These are phyloP conservation scores for Yarrowia divulgata DNA, from an alignment of 805 yeast genomes.

Conservation along the genomic window DNA sequence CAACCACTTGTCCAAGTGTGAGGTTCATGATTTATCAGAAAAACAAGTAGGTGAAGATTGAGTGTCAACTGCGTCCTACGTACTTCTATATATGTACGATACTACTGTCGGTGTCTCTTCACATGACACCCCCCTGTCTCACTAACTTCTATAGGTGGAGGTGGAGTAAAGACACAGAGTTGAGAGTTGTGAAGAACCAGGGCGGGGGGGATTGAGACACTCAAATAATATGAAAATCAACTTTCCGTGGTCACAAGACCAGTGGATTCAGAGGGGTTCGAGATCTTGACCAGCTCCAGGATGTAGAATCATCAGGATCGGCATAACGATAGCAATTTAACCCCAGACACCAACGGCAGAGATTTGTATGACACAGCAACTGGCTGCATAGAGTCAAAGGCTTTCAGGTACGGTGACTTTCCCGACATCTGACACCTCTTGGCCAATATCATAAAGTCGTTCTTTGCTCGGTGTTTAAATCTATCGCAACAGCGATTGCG, in stretches of 20 bases:
- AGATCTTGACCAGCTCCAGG: neutral
- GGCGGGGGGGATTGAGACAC: neutral
- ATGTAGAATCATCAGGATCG: neutral
- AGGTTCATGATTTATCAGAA: neutral
- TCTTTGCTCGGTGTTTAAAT: too few species aligned
- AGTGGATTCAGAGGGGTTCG: neutral
- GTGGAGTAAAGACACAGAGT: neutral
- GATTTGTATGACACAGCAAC: neutral
- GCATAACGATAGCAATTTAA: neutral
- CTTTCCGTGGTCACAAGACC: neutral
- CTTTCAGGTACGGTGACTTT: neutral
- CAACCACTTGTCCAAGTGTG: constrained; percentile 3
- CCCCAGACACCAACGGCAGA: neutral
- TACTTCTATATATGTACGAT: too few species aligned
- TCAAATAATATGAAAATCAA: neutral
- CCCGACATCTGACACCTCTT: neutral
- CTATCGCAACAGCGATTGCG: too few species aligned
- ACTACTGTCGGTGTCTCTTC: neutral
- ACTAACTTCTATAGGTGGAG: neutral
- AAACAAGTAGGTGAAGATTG: too few species aligned
- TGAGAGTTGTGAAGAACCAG: neutral
- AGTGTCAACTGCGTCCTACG: too few species aligned
- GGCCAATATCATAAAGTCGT: neutral
- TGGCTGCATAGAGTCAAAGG: neutral
- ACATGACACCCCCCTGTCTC: constrained; percentile 1